Base-by-base conservation (phyloP, 768 basidiomycete genomes). In the Melanogaster broomeanus region DNA sequence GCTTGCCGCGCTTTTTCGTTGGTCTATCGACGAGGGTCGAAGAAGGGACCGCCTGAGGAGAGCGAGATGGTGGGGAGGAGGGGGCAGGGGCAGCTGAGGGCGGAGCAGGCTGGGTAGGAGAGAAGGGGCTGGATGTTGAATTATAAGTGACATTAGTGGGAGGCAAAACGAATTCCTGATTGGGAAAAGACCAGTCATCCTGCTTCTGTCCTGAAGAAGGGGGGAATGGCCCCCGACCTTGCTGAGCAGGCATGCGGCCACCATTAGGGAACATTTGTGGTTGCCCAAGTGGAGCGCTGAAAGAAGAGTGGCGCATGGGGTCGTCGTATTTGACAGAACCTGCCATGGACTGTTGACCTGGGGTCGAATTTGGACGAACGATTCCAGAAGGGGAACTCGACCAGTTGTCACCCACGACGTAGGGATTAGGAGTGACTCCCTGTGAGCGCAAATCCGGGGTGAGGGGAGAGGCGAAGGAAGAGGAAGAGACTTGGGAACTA, bases 1-100 rank as follows among this genome's bases (percentile, higher is more conserved):
- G 80, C 72, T 93, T 93, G 52, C 90, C 90, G 51, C 90, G 82
- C 64, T 91, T 90, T 58, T 90, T 85, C 41, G 82, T 83, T 13
- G 88, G 88, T 18, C 88, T 85, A 58, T 90, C 88, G 56, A 85
- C 83, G 50, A 87, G 82, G 24, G 80, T 75, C 9, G 85, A 82
- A 25, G 74, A 69, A 10, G 81, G 71, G 22, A 80, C 69, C 6
- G 76, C 52, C 57, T 77, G 79, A 3, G 84, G 79, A 2, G 84
- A 79, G 42, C 81, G 83, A 0, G 80, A 74, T 2, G 54, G 10
- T 0, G 67, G 64, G 2, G 83, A 79, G 49, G 71, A 69, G 31
- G 79, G 69, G 15, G 79, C 72, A 2, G 79, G 72, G 33, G 75
- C 68, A 13, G 50, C 52, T 2, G 58, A 59, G 21, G 56, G 59